Evolutionary conservation across 73 alveolate species (phyloP), one percentile per base, ranked within the genome.

Genomic region (Symbiodinium natans): DNA sequence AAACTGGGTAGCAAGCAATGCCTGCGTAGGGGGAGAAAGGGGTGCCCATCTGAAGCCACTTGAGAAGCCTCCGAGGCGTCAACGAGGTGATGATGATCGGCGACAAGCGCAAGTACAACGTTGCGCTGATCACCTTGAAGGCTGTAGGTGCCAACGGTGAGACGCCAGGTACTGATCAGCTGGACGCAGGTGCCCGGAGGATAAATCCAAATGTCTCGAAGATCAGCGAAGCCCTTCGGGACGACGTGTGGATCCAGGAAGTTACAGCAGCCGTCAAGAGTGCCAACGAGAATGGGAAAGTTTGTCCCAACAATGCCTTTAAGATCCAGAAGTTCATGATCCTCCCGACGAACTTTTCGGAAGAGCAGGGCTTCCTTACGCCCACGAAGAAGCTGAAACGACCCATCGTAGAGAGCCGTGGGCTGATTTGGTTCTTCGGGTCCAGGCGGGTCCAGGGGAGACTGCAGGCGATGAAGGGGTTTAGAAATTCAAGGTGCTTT

Each of bases 351-450:
- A 92, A 92, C 98, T 99, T 99, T 82, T 85, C 99, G 46, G 84
- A 92, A 77, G 98, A 98, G 80, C 99, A 99, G 73, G 99, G 99
- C 42, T 99, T 99, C 86, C 99, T 99, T 41, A 99, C 99, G 34
- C 99, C 99, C 34, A 99, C 99, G 63, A 93, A 98, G 92, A 99
- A 99, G 98, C 33, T 99, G 84, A 99, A 99, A 82, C 93, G 99
- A 80, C 95, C 95, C 52, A 93, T 99, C 15, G 99, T 99, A 33
- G 99, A 83, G n/a, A 63, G 38, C 17, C 31, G 36, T 63, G 80
- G 80, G 59, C 59, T 46, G 59, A 46, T 6, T 9, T 6, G 59
- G 59, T 46, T n/a, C n/a, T n/a, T n/a, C n/a, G n/a, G n/a, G n/a
- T n/a, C n/a, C n/a, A n/a, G n/a, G n/a, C n/a, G n/a, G n/a, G n/a